Base-by-base conservation (phyloP, 495 filamentous ascomycete species). In the Coniosporium apollinis region DNA sequence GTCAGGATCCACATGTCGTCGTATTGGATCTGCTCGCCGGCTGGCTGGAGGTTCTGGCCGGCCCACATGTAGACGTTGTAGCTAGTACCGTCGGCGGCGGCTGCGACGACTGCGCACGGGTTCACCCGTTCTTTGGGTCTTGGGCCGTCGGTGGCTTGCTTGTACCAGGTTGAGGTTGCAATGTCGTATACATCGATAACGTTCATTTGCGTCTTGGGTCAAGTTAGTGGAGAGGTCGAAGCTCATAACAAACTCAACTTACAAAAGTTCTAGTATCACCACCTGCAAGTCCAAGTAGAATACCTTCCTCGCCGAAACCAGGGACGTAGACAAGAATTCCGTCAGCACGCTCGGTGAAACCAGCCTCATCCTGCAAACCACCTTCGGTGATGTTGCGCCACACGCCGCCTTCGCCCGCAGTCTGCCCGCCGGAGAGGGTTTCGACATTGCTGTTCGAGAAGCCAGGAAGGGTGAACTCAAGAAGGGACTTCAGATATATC, bases 11-110 rank as follows among this genome's bases (percentile, higher is more conserved):
- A 83, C 60, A 80, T 73, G 46, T 84, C 79, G 30, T 65, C 63
- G 52, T 80, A 82, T 44, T 82, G 73, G 3, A 53, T 68, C 53
- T 80, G 70, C 34, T 59, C 46, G 32, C 60, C 61, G 42, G 58
- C 65, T 3, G 76, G 76, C 17, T 64, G 56, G 8, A 82, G 59
- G 41, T 76, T 80, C 46, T 84, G 78, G 1, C 79, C 79, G 4
- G 75, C 79, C 42, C 72, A 83, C 50, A 85, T 65, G 54, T 84
- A 81, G 22, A 84, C 63, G 39, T 84, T 76, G 50, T 77, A 77
- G 21, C 65, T 72, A 8, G 69, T 70, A 0, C 76, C 77, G 47
- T 81, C 79, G 5, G 76, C 63, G 13, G 79, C 79, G 7, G 74
- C 69, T 22, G 69, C 75, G 18, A 77, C 69, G 0, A 76, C 76